Conservation (phyloP, 805 yeast genomes). For the Cyberlindnera maclurae region DNA sequence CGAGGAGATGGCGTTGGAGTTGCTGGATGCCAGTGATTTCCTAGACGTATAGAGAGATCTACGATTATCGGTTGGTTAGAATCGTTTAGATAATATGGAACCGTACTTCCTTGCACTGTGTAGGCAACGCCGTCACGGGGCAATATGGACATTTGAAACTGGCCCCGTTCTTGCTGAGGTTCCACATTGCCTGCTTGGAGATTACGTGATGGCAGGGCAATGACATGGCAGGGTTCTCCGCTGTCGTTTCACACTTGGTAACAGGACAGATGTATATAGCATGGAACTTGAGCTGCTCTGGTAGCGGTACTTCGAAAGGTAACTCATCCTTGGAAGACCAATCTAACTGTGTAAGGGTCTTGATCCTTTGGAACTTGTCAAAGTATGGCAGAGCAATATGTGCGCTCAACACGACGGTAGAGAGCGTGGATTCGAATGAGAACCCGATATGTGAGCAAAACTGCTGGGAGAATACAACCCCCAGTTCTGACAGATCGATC, state of each 20-base stretch:
- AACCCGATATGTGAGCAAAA: conserved; percentile 43
- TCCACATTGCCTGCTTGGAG: conserved; percentile 44
- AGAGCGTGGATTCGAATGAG: conserved; percentile 47
- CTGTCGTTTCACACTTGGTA: conserved; percentile 52
- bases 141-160: conserved; percentile 70
- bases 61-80: background rate
- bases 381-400: conserved; percentile 46
- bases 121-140: conserved; percentile 40
- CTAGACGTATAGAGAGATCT: conserved; percentile 44
- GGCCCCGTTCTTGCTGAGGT: conserved; percentile 35
- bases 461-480: conserved; percentile 33
- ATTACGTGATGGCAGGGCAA: conserved; percentile 61
- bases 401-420: conserved; percentile 43
- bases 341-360: conserved; percentile 32
- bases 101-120: conserved; percentile 37
- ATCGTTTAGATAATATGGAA: conserved; percentile 24
- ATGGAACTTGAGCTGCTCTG: conserved; percentile 47
- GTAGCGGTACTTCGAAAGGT: conserved; percentile 55
- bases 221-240: conserved; percentile 52
- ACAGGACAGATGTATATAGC: conserved; percentile 70
- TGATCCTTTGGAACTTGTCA: conserved; percentile 40
- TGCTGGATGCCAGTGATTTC: conserved; percentile 89
- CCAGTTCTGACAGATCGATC: conserved; percentile 3
- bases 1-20: conserved; percentile 87
- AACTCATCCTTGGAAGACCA: conserved; percentile 56